phyloP scores from a whole-genome alignment of 1,139 yeast genomes.

The Hansenula lynferdii region DNA sequence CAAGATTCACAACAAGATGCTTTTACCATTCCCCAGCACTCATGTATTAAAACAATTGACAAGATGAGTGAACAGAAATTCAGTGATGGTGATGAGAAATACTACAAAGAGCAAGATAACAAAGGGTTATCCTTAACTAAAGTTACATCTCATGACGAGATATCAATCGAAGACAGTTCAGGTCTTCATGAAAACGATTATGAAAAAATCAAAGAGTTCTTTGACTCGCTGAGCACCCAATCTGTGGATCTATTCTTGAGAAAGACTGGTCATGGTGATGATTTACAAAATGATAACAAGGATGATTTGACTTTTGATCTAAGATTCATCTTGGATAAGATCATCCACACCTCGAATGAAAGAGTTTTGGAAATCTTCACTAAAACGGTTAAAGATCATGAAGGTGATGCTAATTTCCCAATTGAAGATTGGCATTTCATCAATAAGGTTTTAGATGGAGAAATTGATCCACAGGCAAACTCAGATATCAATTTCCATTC shows the following conservation, averaged over 20 bases:
- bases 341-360: conserved; percentile 31
- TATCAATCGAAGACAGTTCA: too few species aligned
- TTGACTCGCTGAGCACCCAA: neutral
- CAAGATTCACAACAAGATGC: too few species aligned
- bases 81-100: too few species aligned
- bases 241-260: neutral
- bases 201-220: neutral
- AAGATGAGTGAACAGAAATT: too few species aligned
- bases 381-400: conserved; percentile 35
- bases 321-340: conserved; percentile 22
- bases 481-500: conserved; percentile 26
- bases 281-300: conserved; percentile 6
- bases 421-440: conserved; percentile 29
- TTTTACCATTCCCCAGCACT: too few species aligned
- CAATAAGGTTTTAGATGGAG: conserved; percentile 20
- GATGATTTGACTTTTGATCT: conserved; percentile 10
- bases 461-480: conserved; percentile 7
- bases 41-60: too few species aligned
- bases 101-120: too few species aligned
- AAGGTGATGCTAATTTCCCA: conserved; percentile 47
- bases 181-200: too few species aligned
- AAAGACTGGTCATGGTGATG: conserved; percentile 15
- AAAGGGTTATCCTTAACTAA: too few species aligned
- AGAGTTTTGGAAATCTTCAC: conserved; percentile 39
- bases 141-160: too few species aligned